phyloP scores from a whole-genome alignment of 2,329 filamentous ascomycete species.

The Zelopaecilomyces penicillatus region DNA sequence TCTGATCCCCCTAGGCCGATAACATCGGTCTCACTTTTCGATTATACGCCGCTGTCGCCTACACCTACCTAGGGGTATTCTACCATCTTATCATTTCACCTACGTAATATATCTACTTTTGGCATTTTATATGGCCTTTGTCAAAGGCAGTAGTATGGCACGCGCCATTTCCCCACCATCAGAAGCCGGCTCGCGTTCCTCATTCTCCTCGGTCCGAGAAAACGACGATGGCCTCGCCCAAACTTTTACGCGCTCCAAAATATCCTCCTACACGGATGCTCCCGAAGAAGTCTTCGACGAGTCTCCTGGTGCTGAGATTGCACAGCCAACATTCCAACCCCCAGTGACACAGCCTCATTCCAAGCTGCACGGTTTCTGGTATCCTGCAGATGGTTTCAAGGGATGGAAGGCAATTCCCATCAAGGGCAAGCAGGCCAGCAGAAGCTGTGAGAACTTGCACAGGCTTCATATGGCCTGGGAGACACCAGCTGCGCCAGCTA shows the following conservation, averaged over 20 bases:
- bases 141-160: conserved; percentile 29
- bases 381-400: conserved; percentile 48
- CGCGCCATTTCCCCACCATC: conserved; percentile 27
- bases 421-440: conserved; percentile 50
- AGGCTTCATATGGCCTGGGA: conserved; percentile 48
- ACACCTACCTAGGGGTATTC: not conserved
- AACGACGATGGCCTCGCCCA: conserved; percentile 51
- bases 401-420: conserved; percentile 57
- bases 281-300: conserved; percentile 46
- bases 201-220: conserved; percentile 55
- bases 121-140: conserved; percentile 15
- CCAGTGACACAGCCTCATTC: conserved; percentile 48
- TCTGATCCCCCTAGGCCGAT: not conserved
- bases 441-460: conserved; percentile 53
- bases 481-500: conserved; percentile 26
- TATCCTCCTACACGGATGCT: conserved; percentile 47
- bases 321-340: conserved; percentile 39
- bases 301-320: conserved; percentile 33
- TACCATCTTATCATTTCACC: not conserved
- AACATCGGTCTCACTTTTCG: no score
- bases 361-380: conserved; percentile 50
- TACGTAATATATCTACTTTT: conserved; percentile 4
- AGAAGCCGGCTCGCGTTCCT: conserved; percentile 39
- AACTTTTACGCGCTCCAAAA: conserved; percentile 54
- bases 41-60: not conserved